Conservation (phyloP, 495 filamentous ascomycete species). For the Wilcoxina mikolae region DNA sequence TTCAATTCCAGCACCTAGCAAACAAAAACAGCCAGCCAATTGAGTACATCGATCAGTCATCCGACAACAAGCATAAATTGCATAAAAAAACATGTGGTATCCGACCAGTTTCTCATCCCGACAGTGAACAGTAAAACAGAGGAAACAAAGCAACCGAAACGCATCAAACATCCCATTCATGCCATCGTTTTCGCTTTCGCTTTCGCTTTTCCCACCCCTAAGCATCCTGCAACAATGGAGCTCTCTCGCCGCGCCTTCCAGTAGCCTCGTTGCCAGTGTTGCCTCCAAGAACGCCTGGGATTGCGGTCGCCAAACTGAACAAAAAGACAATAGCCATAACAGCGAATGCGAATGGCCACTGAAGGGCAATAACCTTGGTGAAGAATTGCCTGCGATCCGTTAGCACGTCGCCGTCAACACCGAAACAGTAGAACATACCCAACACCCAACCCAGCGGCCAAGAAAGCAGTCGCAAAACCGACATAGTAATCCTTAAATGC, state of each 20-base stretch:
- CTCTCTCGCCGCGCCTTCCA: constrained; percentile 32
- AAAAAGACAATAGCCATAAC: constrained; percentile 64
- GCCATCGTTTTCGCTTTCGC: background rate
- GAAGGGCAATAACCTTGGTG: constrained; percentile 53
- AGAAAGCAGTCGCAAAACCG: constrained; percentile 58
- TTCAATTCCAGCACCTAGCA: too few relatives aligned
- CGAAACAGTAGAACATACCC: constrained; percentile 18
- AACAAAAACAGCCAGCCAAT: too few relatives aligned
- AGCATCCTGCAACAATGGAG: constrained; percentile 32
- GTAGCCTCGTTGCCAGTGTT: constrained; percentile 32
- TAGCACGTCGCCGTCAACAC: background rate
- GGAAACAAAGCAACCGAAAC: background rate
- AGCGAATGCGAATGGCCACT: constrained; percentile 82
- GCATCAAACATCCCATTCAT: background rate
- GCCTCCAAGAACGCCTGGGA: constrained; percentile 48
- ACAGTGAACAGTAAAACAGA: too few relatives aligned
- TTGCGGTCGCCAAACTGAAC: constrained; percentile 45
- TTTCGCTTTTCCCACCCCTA: background rate
- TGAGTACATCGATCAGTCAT: background rate
- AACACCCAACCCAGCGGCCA: constrained; percentile 60
- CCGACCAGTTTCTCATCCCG: too few relatives aligned
- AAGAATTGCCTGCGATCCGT: constrained; percentile 41
- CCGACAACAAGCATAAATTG: background rate
- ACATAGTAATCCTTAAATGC: constrained; percentile 67
- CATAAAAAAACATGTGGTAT: background rate